Conservation (phyloP, 345 rosid species). For the Sisymbrium irio region DNA sequence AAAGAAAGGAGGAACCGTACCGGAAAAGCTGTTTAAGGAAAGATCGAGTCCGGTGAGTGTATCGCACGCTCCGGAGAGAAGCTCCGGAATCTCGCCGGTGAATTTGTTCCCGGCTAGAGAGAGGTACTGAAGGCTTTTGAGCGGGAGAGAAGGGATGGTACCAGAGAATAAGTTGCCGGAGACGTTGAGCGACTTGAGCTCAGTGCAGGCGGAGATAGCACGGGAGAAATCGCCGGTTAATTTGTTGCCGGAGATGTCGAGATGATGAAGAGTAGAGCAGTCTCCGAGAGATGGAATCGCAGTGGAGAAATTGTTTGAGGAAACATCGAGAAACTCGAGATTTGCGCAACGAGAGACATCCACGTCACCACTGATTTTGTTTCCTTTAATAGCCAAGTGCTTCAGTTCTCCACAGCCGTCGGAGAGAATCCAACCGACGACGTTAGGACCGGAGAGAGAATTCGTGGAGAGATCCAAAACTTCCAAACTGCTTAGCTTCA, state of each 20-base stretch:
- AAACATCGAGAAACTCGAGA: slow-evolving; percentile 64
- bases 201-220: slow-evolving; percentile 52
- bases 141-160: slow-evolving; percentile 55
- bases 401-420: slow-evolving; percentile 63
- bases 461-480: slow-evolving; percentile 76
- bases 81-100: slow-evolving; percentile 64
- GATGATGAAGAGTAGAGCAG: slow-evolving; percentile 61
- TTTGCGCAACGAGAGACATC: slow-evolving; percentile 60
- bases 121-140: slow-evolving; percentile 48
- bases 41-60: slow-evolving; percentile 73
- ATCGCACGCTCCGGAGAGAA: slow-evolving; percentile 60
- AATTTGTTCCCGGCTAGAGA: slow-evolving; percentile 54
- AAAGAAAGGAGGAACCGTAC: slow-evolving; percentile 61
- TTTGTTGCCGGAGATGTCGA: slow-evolving; percentile 74
- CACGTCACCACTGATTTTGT: slow-evolving; percentile 63
- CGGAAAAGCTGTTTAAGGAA: slow-evolving; percentile 66
- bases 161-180: slow-evolving; percentile 69
- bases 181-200: slow-evolving; percentile 61
- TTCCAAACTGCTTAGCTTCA: slow-evolving; percentile 51
- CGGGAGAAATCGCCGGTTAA: slow-evolving; percentile 59
- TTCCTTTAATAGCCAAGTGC: slow-evolving; percentile 53
- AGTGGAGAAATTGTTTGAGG: slow-evolving; percentile 68
- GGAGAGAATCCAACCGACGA: slow-evolving; percentile 49
- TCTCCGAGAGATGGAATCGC: slow-evolving; percentile 55
- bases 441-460: slow-evolving; percentile 47